These are phyloP conservation scores for Adansonia grandidieri DNA, from an alignment of 441 rosid genomes.

Conservation along the genomic window DNA sequence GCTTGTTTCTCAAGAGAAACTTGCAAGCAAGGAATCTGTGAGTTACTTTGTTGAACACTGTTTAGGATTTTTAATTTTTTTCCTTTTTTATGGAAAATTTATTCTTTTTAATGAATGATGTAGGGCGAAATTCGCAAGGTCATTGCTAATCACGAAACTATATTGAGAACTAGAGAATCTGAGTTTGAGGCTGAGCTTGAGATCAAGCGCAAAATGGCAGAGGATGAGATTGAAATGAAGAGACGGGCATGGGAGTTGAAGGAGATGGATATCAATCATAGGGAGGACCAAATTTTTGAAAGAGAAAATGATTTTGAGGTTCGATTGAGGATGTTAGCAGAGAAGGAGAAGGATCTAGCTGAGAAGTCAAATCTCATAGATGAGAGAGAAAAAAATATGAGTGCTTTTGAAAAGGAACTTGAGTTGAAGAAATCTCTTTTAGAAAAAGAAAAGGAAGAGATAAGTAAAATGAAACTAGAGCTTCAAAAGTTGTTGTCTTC, in stretches of 20 bases:
- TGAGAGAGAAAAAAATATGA: slow-evolving; percentile 60
- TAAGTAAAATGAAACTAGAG: slow-evolving; percentile 57
- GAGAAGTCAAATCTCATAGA: slow-evolving; percentile 57
- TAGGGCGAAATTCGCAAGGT: slow-evolving; percentile 72
- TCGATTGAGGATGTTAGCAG: slow-evolving; percentile 55
- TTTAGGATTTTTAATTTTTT: slow-evolving; percentile 16
- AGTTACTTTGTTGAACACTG: slow-evolving; percentile 37
- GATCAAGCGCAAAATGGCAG: slow-evolving; percentile 59
- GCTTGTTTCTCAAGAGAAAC: slow-evolving; percentile 67
- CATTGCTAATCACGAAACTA: slow-evolving; percentile 60
- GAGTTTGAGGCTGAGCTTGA: slow-evolving; percentile 85
- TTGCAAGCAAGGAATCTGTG: slow-evolving; percentile 78
- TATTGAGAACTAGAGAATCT: slow-evolving; percentile 59
- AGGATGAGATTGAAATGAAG: slow-evolving; percentile 80
- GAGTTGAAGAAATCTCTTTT: slow-evolving; percentile 47
- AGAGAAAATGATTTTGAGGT: slow-evolving; percentile 83
- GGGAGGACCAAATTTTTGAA: slow-evolving; percentile 67
- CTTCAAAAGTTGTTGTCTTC: slow-evolving; percentile 60
- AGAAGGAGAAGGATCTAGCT: slow-evolving; percentile 72
- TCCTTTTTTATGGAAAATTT: slow-evolving; percentile 2
- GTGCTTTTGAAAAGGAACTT: slow-evolving; percentile 53
- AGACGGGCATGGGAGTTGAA: slow-evolving; percentile 90
- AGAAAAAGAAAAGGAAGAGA: slow-evolving; percentile 64
- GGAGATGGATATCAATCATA: slow-evolving; percentile 75
- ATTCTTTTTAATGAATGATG: slow-evolving; percentile 27